Evolutionary conservation across 768 basidiomycete genomes (phyloP), one percentile per base, ranked within the genome.

Genomic region (Leccinum imitatum): DNA sequence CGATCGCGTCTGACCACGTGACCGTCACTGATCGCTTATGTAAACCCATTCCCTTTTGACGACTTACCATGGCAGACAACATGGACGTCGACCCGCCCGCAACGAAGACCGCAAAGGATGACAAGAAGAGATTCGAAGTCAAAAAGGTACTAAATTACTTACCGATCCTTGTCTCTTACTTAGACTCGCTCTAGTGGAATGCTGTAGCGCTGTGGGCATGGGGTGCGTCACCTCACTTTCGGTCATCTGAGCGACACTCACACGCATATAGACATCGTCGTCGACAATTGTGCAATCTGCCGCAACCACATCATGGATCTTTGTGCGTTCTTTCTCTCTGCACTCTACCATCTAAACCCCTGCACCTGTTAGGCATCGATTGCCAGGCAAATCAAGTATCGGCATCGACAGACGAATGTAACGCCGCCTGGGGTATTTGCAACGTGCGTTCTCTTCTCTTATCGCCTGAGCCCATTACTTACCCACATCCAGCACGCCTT

Each of bases 281-380:
- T 98, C 59, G 96, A 98, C 77, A 99, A 98, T 78, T 98, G 97
- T 69, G 97, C 97, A 54, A 99, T 99, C 79, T 99, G 97, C 83
- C 87, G 95, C 75, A 98, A 98, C 74, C 96, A 99, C 72, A 98
- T 99, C 79, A 99, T 99, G 97, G 97, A 99, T 76, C 89, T 98
- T 50, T 99, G 97, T 98, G 68, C 69, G 91, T 78, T 11, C 44
- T 41, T 15, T 44, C 53, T 54, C 31, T 3, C 33, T 9, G 37
- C 54, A 30, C 37, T 50, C 31, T 50, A 33, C 39, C 6, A 56
- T 51, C 53, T 66, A 21, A 56, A 58, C 44, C 19, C 44, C 33
- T 59, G 57, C 50, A 31, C 52, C 51, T 47, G 27, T 5, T 63
- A 99, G 96, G 97, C 79, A 99, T 99, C 73, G 97, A 99, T 73